phyloP scores from a whole-genome alignment of 1,284 basidiomycete species.

The Amylostereum chailletii region DNA sequence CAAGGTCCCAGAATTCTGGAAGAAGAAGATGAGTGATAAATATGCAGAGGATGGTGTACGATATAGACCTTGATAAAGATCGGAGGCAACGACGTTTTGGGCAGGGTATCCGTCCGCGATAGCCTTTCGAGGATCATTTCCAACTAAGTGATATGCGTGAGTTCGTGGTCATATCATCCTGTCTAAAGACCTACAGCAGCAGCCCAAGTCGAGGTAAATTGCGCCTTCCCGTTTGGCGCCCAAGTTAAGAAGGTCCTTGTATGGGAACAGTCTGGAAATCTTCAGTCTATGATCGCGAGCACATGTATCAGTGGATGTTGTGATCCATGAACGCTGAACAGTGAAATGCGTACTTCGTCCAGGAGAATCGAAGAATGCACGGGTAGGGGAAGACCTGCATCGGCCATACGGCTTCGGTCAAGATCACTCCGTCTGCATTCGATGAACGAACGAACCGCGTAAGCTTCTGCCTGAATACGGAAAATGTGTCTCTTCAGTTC shows the following conservation, averaged over 20 bases:
- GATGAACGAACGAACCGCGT: constrained; percentile 18
- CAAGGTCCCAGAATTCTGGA: constrained; percentile 18
- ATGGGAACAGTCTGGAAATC: constrained; percentile 6
- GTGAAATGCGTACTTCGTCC: constrained; percentile 5
- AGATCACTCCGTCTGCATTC: not conserved
- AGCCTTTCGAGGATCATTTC: constrained; percentile 9
- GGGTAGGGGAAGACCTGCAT: constrained; percentile 9
- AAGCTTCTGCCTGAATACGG: constrained; percentile 26
- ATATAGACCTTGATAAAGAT: constrained; percentile 16
- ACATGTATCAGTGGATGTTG: not conserved
- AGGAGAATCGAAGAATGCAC: constrained; percentile 7
- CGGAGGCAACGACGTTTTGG: constrained; percentile 8
- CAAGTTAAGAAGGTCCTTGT: constrained; percentile 6
- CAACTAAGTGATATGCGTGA: constrained; percentile 1
- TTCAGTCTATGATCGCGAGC: not conserved
- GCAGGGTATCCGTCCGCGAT: constrained; percentile 10
- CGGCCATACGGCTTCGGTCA: constrained; percentile 4
- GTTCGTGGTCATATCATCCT: not conserved
- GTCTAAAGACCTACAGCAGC: constrained; percentile 6
- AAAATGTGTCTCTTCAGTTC: constrained; percentile 32
- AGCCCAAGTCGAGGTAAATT: constrained; percentile 12
- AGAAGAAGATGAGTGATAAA: not conserved
- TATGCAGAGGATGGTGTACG: constrained; percentile 4
- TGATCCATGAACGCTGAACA: too few species aligned
- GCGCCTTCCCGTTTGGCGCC: constrained; percentile 6